Base-by-base conservation (phyloP, 2,329 filamentous ascomycete genomes). In the Tympanopsis confertula region DNA sequence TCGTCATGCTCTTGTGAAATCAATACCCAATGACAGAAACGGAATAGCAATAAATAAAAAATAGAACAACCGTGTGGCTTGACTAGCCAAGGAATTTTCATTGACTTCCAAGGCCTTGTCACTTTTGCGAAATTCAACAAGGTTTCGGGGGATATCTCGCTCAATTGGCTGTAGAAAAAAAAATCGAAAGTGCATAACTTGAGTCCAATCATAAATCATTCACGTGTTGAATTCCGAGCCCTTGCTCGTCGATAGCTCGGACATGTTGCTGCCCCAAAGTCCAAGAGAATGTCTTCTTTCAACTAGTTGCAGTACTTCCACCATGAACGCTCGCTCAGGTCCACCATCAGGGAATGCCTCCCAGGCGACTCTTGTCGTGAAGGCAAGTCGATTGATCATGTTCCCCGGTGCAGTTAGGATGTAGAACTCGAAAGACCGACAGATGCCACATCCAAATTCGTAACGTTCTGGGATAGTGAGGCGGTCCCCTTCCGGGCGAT, bases 311-410 rank as follows among this genome's bases (percentile, higher is more conserved):
- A 58, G 37, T 13, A 59, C 22, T 10, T 26, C 22, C 7, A 10
- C 7, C 22, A 26, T 26, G n/a, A 26, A 26, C 7, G 7, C 7
- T 26, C n/a, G 22, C n/a, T 26, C 22, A n/a, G 22, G 22, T n/a
- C 22, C 22, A n/a, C 22, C 22, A n/a, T 50, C 48, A 1, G 55
- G 54, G 26, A 59, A 53, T 1, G 46, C 54, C 36, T 59, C 56
- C 55, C 55, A 59, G 5, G 56, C 56, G 2, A 58, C 55, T 2
- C 56, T 51, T 4, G 54, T 53, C 2, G 55, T 46, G 22, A 59
- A 57, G 1, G 55, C 55, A 10, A 59, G 50, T 2, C 56, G 55
- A 36, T 58, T 59, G 35, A 59, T 58, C 56, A 59, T 58, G 38
- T 58, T 58, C 1, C 56, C 55, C 0, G 55, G 54, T 0, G 55